Percentiles rank a stretch among this genome's conserved stretches.
Evolutionary conservation across 2,329 filamentous ascomycete genomes (phyloP).

Genomic region (Venturia pyrina): DNA sequence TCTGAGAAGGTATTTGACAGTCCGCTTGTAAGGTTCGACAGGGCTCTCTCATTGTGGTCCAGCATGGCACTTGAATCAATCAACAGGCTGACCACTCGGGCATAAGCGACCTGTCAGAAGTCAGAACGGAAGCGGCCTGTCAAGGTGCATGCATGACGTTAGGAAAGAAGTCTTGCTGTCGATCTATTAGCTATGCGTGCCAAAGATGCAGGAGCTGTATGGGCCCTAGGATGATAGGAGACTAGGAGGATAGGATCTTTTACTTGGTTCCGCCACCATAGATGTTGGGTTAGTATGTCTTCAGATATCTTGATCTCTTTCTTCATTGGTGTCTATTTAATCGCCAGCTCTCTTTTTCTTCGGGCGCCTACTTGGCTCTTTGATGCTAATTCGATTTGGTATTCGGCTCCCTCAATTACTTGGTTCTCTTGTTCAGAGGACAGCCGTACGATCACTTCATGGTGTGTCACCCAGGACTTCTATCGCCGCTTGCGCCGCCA

Average conservation of each 20-base stretch:
- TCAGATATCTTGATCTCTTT: neutral
- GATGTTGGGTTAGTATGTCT: neutral
- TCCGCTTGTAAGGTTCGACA: neutral
- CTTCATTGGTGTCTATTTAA: neutral
- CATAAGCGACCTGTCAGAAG: neutral
- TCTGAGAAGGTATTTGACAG: neutral
- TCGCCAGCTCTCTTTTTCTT: neutral
- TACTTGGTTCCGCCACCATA: neutral
- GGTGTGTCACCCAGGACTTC: neutral
- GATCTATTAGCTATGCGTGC: neutral
- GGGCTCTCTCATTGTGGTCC: neutral
- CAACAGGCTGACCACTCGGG: neutral
- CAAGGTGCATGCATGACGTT: neutral
- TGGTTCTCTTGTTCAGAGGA: neutral
- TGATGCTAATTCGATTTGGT: neutral
- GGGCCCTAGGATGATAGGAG: neutral
- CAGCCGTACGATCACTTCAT: neutral
- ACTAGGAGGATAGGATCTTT: neutral
- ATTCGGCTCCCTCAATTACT: neutral
- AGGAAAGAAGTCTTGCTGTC: neutral
- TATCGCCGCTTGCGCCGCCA: neutral
- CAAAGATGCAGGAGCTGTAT: neutral
- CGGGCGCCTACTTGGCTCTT: neutral
- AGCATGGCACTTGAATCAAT: neutral
- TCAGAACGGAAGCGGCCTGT: neutral